Percentiles rank a stretch among this genome's conserved stretches.
Evolutionary conservation across 2,329 filamentous ascomycete genomes (phyloP).

Genomic region (Aspergillus ochraceus): DNA sequence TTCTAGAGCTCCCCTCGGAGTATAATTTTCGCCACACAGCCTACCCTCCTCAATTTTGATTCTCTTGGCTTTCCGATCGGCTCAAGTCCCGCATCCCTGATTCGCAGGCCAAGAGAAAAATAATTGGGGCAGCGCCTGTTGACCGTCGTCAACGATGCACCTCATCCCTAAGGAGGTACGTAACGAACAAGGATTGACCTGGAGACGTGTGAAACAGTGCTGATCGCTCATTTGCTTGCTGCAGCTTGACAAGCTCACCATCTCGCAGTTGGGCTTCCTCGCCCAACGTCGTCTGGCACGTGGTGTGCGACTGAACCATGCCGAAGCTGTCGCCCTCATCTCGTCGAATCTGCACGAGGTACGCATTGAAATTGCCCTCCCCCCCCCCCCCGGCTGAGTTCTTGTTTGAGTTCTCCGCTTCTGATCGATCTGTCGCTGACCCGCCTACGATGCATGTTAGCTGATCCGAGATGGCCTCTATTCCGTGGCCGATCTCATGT

Average conservation of each 20-base stretch:
- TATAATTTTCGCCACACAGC: too few species aligned
- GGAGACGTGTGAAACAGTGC: not conserved
- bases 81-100: conserved; percentile 8
- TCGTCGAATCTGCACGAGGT: conserved; percentile 87
- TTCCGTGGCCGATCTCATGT: conserved; percentile 90
- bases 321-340: conserved; percentile 73
- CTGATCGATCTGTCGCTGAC: not conserved
- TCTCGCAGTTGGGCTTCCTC: conserved; percentile 82
- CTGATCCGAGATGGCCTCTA: conserved; percentile 96
- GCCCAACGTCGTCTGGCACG: conserved; percentile 85
- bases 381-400: not conserved
- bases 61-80: conserved; percentile 8
- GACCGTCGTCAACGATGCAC: conserved; percentile 37
- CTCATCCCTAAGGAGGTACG: conserved; percentile 49
- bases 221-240: not conserved
- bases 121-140: not conserved
- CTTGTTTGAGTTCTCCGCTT: not conserved
- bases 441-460: conserved; percentile 35
- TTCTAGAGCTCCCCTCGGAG: too few species aligned
- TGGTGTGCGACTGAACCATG: conserved; percentile 85
- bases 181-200: conserved; percentile 5
- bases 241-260: conserved; percentile 93
- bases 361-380: conserved; percentile 13
- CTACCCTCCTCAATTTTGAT: conserved; percentile 7
- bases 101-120: conserved; percentile 15